These are phyloP conservation scores for Aspergillus quadrilineatus DNA, from an alignment of 2,329 filamentous ascomycete genomes.

Conservation along the genomic window DNA sequence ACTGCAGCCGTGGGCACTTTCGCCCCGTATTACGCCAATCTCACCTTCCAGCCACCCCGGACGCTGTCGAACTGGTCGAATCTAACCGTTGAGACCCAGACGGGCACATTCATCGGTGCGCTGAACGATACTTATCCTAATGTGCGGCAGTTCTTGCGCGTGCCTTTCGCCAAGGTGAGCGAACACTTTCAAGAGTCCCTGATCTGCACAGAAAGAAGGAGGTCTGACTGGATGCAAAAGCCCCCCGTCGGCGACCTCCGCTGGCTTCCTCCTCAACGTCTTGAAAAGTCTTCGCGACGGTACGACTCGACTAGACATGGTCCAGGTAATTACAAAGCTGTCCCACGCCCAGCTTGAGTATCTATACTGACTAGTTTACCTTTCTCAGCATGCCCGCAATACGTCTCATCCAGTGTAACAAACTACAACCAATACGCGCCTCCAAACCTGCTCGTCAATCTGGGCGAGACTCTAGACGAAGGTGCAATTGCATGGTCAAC, in stretches of 20 bases:
- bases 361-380: too few species aligned
- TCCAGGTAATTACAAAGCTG: not conserved
- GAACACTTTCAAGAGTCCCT: not conserved
- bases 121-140: not conserved
- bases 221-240: not conserved
- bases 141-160: not conserved
- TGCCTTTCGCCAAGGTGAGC: not conserved
- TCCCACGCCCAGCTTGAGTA: too few species aligned
- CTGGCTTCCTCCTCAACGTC: not conserved
- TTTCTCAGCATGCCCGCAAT: not conserved
- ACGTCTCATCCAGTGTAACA: not conserved
- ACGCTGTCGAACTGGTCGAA: not conserved
- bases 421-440: not conserved
- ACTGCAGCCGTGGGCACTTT: not conserved
- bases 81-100: not conserved
- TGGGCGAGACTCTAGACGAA: not conserved
- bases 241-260: not conserved
- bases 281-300: not conserved
- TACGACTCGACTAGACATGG: not conserved
- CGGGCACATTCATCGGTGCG: not conserved
- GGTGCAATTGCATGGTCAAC: not conserved
- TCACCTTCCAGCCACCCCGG: not conserved
- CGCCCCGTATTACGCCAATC: not conserved
- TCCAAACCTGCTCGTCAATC: not conserved
- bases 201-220: not conserved